Conservation (phyloP, 2,329 filamentous ascomycete species). For the Fusarium haematococcum region DNA sequence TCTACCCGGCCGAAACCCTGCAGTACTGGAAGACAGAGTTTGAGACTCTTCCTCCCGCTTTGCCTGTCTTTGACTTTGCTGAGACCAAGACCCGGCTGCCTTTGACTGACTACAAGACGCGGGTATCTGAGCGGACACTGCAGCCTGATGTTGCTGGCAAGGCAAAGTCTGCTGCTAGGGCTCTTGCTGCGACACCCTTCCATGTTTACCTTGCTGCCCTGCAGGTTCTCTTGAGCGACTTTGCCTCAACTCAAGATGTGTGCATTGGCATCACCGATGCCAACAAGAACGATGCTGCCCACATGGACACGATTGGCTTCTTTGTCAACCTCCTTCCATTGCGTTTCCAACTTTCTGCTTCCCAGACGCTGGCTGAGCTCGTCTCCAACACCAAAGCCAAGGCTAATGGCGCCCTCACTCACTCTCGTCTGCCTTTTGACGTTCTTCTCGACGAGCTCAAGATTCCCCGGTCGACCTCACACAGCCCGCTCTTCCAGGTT, state of each 20-base stretch:
- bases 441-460: constrained; percentile 58
- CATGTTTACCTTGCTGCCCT: not conserved
- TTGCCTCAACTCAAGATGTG: not conserved
- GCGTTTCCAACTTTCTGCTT: constrained; percentile 28
- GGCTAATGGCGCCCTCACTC: constrained; percentile 51
- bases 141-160: not conserved
- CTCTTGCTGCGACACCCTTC: not conserved
- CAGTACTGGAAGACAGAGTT: not conserved
- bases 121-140: not conserved
- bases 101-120: not conserved
- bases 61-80: not conserved
- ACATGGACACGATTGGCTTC: not conserved
- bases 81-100: not conserved
- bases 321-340: constrained; percentile 1
- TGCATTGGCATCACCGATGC: not conserved
- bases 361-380: constrained; percentile 61
- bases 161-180: not conserved
- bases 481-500: constrained; percentile 63
- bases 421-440: constrained; percentile 62
- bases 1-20: not conserved
- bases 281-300: not conserved
- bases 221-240: not conserved
- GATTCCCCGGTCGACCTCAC: constrained; percentile 51
- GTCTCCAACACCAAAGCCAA: constrained; percentile 30
- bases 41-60: not conserved